Evolutionary conservation across 495 filamentous ascomycete species (phyloP).

Genomic region (Penicillium salamii): DNA sequence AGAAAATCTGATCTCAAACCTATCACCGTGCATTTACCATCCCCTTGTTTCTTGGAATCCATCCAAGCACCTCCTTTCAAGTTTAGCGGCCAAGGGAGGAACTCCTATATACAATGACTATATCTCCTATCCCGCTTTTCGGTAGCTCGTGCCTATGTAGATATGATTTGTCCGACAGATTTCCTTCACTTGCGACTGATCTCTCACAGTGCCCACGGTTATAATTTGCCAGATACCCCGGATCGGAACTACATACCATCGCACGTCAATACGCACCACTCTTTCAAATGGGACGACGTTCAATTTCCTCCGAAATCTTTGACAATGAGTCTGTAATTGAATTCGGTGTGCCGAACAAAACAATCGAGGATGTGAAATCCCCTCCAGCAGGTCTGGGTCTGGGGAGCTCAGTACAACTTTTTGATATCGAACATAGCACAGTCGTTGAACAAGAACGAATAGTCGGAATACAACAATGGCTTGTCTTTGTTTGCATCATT

Average conservation of each 20-base stretch:
- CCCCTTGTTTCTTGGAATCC: slow-evolving; percentile 5
- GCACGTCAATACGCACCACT: background rate
- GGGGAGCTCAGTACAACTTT: slow-evolving; percentile 23
- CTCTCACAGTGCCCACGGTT: background rate
- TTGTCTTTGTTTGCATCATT: slow-evolving; percentile 32
- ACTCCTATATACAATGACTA: background rate
- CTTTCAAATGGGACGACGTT: slow-evolving; percentile 19
- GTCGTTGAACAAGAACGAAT: slow-evolving; percentile 19
- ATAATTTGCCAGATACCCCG: background rate
- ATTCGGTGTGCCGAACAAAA: slow-evolving; percentile 14
- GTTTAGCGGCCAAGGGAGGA: background rate
- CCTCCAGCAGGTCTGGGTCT: slow-evolving; percentile 7
- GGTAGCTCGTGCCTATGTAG: background rate
- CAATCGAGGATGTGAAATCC: slow-evolving; percentile 14
- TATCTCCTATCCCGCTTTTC: background rate
- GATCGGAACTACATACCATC: background rate
- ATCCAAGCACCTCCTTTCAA: background rate
- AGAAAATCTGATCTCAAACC: background rate
- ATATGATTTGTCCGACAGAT: slow-evolving; percentile 2
- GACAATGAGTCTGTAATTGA: slow-evolving; percentile 16
- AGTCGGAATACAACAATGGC: slow-evolving; percentile 29
- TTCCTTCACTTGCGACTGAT: background rate
- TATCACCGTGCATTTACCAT: background rate
- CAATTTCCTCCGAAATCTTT: slow-evolving; percentile 9
- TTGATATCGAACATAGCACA: slow-evolving; percentile 7